These are phyloP conservation scores for Usnea hakonensis DNA, from an alignment of 495 filamentous ascomycete genomes.

Conservation along the genomic window DNA sequence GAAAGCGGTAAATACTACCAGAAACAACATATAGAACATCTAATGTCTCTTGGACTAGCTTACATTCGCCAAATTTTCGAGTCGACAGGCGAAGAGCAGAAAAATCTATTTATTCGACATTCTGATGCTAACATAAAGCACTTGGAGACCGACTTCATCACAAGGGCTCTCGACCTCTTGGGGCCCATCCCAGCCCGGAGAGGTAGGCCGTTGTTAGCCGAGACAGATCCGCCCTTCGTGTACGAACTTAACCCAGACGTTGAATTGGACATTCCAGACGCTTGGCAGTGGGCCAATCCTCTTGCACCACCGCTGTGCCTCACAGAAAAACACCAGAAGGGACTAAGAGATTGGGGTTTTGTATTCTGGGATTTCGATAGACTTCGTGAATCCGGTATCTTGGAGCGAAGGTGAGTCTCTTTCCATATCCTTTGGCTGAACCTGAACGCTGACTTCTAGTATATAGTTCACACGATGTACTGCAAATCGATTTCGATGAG, in stretches of 20 bases:
- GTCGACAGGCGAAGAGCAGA: not conserved
- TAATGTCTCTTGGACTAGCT: conserved; percentile 1
- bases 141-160: not conserved
- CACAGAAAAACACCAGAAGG: not conserved
- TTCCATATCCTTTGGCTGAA: too few species aligned
- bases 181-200: not conserved
- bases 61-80: not conserved
- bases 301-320: not conserved
- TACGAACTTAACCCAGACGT: not conserved
- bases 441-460: not conserved
- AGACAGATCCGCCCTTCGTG: not conserved
- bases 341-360: conserved; percentile 9
- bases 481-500: not conserved
- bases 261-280: not conserved
- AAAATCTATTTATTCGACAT: not conserved
- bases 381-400: not conserved
- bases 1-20: not conserved
- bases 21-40: not conserved
- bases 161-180: not conserved
- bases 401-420: not conserved
- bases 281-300: conserved; percentile 7
- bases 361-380: conserved; percentile 9
- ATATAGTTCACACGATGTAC: not conserved
- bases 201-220: not conserved
- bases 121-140: not conserved